A percentile compares a stretch with the other conserved stretches of the same genome.
Evolutionary conservation across 2,329 filamentous ascomycete genomes (phyloP).

Genomic region (Chrysoporthe deuterocubensis): DNA sequence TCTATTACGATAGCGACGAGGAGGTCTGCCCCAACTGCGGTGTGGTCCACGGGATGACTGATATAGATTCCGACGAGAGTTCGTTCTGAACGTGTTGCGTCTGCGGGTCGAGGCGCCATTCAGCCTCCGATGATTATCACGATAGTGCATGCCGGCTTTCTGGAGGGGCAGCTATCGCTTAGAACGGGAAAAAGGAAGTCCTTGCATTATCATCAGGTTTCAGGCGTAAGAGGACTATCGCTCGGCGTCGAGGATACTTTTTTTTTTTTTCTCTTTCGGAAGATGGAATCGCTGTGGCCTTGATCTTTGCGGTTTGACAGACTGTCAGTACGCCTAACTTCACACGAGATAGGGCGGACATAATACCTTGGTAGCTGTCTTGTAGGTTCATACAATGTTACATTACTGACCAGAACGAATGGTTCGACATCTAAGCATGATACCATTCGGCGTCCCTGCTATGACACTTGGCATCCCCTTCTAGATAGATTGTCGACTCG

Average conservation of each 20-base stretch:
- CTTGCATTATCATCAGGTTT: background rate
- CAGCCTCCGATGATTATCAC: background rate
- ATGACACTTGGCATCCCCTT: background rate
- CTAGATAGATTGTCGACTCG: background rate
- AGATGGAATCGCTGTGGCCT: background rate
- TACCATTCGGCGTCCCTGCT: background rate
- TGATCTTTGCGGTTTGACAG: background rate
- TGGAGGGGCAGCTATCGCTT: background rate
- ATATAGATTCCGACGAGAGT: conserved; percentile 17
- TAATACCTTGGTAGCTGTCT: background rate
- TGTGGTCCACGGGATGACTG: conserved; percentile 20
- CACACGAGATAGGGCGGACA: background rate
- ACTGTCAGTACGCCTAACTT: background rate
- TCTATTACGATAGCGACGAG: conserved; percentile 28
- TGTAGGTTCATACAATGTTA: background rate
- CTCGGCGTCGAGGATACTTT: background rate
- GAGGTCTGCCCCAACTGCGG: conserved; percentile 29
- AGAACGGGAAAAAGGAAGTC: background rate
- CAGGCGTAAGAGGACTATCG: background rate
- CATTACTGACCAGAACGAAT: background rate
- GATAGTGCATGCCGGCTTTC: background rate
- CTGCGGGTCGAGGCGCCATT: background rate
- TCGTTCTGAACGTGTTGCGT: background rate
- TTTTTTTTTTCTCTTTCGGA: too few species aligned
- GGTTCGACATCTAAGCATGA: background rate